These are phyloP conservation scores for Articulospora tetracladia DNA, from an alignment of 495 filamentous ascomycete genomes.

Conservation along the genomic window DNA sequence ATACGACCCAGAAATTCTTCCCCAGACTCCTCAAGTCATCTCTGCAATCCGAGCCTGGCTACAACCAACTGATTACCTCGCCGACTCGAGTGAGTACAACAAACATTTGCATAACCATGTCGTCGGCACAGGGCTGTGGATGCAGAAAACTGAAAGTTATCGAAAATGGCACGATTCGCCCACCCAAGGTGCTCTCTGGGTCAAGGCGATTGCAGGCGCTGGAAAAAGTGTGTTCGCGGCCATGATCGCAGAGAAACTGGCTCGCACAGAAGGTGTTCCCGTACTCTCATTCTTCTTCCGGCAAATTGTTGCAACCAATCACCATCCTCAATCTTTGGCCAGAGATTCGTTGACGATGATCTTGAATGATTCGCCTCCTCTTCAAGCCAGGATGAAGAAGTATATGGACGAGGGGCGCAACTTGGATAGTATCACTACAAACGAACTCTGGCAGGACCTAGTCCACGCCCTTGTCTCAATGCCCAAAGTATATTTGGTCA, in stretches of 20 bases:
- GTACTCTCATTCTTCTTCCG: constrained; percentile 53
- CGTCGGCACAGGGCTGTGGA: constrained; percentile 42
- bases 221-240: constrained; percentile 49
- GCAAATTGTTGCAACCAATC: constrained; percentile 47
- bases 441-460: constrained; percentile 22
- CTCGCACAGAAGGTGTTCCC: constrained; percentile 24
- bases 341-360: constrained; percentile 44
- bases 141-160: constrained; percentile 32
- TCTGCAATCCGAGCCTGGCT: constrained; percentile 34
- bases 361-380: constrained; percentile 32
- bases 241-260: constrained; percentile 33
- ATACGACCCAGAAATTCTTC: constrained; percentile 29
- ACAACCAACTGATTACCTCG: constrained; percentile 32
- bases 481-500: constrained; percentile 40
- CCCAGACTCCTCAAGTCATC: constrained; percentile 13
- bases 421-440: constrained; percentile 10
- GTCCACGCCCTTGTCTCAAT: constrained; percentile 28
- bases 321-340: constrained; percentile 33
- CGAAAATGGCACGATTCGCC: constrained; percentile 35
- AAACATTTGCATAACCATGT: constrained; percentile 38
- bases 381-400: constrained; percentile 34
- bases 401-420: constrained; percentile 33
- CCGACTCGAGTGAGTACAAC: constrained; percentile 27
- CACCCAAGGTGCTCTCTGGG: constrained; percentile 40
- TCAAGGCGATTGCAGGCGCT: constrained; percentile 47